Evolutionary conservation across 2,329 filamentous ascomycete species (phyloP).

Genomic region (Colletotrichum tropicale): DNA sequence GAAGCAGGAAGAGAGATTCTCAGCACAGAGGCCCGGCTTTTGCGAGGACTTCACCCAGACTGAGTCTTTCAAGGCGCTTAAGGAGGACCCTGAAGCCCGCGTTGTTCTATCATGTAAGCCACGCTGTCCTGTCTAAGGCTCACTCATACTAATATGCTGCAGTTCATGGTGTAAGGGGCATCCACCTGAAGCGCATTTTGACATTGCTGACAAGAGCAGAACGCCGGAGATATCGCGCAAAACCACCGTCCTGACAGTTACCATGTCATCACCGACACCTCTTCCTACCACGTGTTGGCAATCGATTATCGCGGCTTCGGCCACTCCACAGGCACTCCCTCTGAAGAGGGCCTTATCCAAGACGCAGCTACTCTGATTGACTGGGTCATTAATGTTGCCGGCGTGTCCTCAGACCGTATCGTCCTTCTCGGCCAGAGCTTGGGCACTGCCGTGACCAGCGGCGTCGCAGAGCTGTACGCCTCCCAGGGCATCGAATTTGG

Average conservation of each 20-base stretch:
- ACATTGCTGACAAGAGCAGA: slow-evolving; percentile 47
- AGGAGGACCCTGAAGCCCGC: slow-evolving; percentile 65
- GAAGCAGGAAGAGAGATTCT: slow-evolving; percentile 69
- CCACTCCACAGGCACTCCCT: slow-evolving; percentile 77
- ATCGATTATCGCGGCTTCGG: slow-evolving; percentile 94
- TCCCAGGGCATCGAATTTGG: slow-evolving; percentile 71
- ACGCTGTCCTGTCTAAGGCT: not conserved
- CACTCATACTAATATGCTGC: not conserved
- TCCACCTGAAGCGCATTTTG: slow-evolving; percentile 24
- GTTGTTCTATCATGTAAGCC: slow-evolving; percentile 63
- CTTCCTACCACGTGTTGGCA: slow-evolving; percentile 80
- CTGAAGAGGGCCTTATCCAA: slow-evolving; percentile 79
- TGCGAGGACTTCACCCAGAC: slow-evolving; percentile 59
- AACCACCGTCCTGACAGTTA: slow-evolving; percentile 78
- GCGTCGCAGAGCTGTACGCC: slow-evolving; percentile 73
- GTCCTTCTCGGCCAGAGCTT: slow-evolving; percentile 86
- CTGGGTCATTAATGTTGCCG: slow-evolving; percentile 69
- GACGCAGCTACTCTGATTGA: slow-evolving; percentile 78
- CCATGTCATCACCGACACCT: slow-evolving; percentile 75
- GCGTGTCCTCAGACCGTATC: slow-evolving; percentile 73
- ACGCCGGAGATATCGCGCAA: slow-evolving; percentile 86
- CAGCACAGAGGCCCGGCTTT: slow-evolving; percentile 53
- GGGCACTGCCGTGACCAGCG: slow-evolving; percentile 83
- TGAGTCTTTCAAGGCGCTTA: slow-evolving; percentile 65
- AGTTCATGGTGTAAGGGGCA: slow-evolving; percentile 67